Evolutionary conservation across 768 basidiomycete genomes (phyloP).

Genomic region (Rickenella mellea): DNA sequence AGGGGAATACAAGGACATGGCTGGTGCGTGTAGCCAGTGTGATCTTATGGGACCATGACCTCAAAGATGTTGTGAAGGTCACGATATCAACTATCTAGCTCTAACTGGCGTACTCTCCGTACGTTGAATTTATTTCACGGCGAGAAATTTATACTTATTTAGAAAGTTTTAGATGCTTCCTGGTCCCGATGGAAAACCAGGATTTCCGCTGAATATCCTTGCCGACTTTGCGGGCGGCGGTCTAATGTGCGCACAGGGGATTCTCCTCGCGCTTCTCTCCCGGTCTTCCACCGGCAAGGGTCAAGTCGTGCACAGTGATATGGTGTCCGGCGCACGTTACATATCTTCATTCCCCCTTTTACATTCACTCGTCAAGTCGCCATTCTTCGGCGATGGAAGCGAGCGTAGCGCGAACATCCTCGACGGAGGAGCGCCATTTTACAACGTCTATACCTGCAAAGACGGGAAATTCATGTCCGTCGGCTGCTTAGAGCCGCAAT

Average conservation of each 20-base stretch:
- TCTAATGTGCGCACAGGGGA: constrained; percentile 58
- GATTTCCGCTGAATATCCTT: constrained; percentile 65
- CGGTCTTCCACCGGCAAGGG: constrained; percentile 56
- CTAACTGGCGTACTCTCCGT: constrained; percentile 69
- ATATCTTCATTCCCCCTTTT: constrained; percentile 65
- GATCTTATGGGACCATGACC: not conserved
- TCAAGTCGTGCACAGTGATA: constrained; percentile 67
- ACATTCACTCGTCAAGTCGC: constrained; percentile 25
- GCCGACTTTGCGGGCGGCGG: constrained; percentile 83
- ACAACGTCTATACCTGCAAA: constrained; percentile 61
- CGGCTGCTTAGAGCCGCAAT: constrained; percentile 66
- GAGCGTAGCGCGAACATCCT: constrained; percentile 48
- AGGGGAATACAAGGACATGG: constrained; percentile 72
- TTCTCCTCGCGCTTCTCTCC: constrained; percentile 67
- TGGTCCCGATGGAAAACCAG: constrained; percentile 50
- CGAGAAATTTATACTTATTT: not conserved
- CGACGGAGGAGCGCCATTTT: constrained; percentile 75
- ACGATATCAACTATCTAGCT: constrained; percentile 81
- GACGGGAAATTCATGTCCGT: constrained; percentile 72
- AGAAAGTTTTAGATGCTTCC: constrained; percentile 47
- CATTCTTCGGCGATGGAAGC: constrained; percentile 23
- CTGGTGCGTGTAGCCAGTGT: constrained; percentile 40
- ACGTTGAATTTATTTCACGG: constrained; percentile 11
- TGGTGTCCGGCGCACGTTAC: constrained; percentile 79
- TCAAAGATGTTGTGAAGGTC: constrained; percentile 32